A percentile compares a stretch with the other conserved stretches of the same genome.
Conservation (phyloP, 257 asterid genomes). For the Phtheirospermum japonicum region DNA sequence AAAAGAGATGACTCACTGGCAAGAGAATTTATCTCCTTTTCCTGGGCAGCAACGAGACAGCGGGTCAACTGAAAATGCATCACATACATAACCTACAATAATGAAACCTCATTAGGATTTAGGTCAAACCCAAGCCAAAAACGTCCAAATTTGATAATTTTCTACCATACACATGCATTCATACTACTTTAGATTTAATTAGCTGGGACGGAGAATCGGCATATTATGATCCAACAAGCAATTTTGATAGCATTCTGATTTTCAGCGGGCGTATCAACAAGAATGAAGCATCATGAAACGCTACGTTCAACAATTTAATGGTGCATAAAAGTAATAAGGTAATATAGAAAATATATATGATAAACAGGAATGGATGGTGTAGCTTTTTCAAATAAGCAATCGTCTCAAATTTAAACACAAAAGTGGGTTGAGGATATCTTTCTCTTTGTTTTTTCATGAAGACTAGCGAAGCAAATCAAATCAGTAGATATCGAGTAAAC, state of each 20-base stretch:
- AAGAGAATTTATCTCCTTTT: conserved; percentile 70
- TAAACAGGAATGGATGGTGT: background rate
- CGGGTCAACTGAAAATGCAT: conserved; percentile 69
- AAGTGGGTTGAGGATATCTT: background rate
- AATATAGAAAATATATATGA: background rate
- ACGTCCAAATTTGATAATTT: background rate
- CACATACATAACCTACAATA: conserved; percentile 78
- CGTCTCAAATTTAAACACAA: background rate
- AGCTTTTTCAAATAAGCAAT: background rate
- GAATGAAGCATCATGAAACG: background rate
- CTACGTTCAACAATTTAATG: background rate
- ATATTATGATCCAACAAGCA: conserved; percentile 3
- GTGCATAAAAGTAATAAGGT: background rate
- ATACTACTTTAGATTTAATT: conserved; percentile 3
- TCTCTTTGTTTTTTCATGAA: background rate
- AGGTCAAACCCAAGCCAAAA: background rate
- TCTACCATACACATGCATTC: conserved; percentile 12
- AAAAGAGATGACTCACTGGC: conserved; percentile 72
- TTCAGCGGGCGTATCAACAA: conserved; percentile 12
- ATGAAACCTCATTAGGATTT: conserved; percentile 14
- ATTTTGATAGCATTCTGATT: background rate
- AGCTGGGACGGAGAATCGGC: background rate
- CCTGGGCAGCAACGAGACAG: conserved; percentile 63
- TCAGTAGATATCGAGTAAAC: background rate
- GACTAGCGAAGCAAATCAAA: background rate